phyloP scores from a whole-genome alignment of 805 yeast genomes.

The Candida orba region DNA sequence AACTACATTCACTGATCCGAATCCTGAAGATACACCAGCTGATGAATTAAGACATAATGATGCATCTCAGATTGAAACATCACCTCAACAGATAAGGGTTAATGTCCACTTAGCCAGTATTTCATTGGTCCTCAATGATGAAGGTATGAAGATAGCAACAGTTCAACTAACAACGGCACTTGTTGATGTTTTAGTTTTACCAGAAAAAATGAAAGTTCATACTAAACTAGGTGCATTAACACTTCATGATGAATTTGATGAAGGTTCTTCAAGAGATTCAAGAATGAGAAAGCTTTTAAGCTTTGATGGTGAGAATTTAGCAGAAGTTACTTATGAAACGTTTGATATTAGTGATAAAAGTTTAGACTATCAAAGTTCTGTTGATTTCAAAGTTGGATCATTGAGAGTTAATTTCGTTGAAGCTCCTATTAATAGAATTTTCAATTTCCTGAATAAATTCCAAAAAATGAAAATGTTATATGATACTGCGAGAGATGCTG shows the following conservation, averaged over 20 bases:
- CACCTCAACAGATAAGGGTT: constrained; percentile 73
- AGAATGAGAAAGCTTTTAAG: constrained; percentile 57
- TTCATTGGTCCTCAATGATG: constrained; percentile 71
- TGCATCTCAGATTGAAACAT: constrained; percentile 43
- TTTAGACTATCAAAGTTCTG: constrained; percentile 42
- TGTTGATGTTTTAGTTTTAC: constrained; percentile 56
- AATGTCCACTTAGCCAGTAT: constrained; percentile 65
- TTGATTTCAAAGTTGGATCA: constrained; percentile 69
- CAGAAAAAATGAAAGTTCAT: constrained; percentile 67
- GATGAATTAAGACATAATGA: constrained; percentile 65
- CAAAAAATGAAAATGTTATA: constrained; percentile 82
- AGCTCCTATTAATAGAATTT: constrained; percentile 62
- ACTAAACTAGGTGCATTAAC: constrained; percentile 75
- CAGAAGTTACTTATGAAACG: constrained; percentile 80
- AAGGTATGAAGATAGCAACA: constrained; percentile 75
- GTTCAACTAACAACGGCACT: constrained; percentile 67
- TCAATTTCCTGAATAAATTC: constrained; percentile 64
- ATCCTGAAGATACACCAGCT: constrained; percentile 59
- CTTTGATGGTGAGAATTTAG: constrained; percentile 76
- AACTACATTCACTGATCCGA: constrained; percentile 84
- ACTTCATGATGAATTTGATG: constrained; percentile 67
- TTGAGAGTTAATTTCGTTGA: constrained; percentile 74
- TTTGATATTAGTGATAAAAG: constrained; percentile 49
- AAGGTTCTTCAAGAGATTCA: constrained; percentile 53
- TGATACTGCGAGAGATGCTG: constrained; percentile 83